Percentiles rank a stretch among this genome's conserved stretches.
Conservation (phyloP, 495 filamentous ascomycete genomes). For the Tuber indicum region DNA sequence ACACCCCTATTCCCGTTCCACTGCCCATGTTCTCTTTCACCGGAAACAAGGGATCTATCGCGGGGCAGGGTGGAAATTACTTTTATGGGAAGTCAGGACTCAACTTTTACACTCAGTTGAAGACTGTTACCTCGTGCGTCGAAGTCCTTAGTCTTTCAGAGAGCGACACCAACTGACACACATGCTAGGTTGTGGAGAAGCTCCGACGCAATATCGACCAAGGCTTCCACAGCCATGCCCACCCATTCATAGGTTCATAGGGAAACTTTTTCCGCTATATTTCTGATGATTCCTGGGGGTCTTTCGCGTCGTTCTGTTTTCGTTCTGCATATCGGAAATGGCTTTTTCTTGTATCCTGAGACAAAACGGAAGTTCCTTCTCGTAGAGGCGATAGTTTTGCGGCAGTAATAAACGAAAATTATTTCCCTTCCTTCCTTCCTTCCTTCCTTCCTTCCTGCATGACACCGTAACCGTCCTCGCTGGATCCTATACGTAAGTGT, state of each 20-base stretch:
- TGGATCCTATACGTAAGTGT: background rate
- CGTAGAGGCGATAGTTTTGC: background rate
- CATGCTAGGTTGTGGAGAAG: slow-evolving; percentile 65
- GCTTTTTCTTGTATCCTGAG: background rate
- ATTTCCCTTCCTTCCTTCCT: background rate
- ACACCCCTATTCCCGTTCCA: slow-evolving; percentile 69
- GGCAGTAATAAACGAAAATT: background rate
- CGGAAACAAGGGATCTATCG: slow-evolving; percentile 94
- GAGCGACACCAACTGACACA: slow-evolving; percentile 13
- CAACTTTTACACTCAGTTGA: slow-evolving; percentile 91
- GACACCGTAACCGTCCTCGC: background rate
- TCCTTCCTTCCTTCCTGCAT: background rate
- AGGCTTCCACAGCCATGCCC: slow-evolving; percentile 89
- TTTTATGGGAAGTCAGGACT: slow-evolving; percentile 92
- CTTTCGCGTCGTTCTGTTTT: background rate
- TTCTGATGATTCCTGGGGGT: background rate
- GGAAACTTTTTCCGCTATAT: background rate
- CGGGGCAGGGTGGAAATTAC: slow-evolving; percentile 84
- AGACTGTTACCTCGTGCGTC: slow-evolving; percentile 70
- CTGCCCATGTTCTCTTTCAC: slow-evolving; percentile 97
- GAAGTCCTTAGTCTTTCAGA: background rate
- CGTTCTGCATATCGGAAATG: background rate
- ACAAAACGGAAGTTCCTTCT: background rate
- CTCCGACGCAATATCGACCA: slow-evolving; percentile 72
- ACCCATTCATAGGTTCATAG: slow-evolving; percentile 57